Evolutionary conservation across 129 eudicot species (phyloP), one percentile per base, ranked within the genome.

Genomic region (Daucus carota): DNA sequence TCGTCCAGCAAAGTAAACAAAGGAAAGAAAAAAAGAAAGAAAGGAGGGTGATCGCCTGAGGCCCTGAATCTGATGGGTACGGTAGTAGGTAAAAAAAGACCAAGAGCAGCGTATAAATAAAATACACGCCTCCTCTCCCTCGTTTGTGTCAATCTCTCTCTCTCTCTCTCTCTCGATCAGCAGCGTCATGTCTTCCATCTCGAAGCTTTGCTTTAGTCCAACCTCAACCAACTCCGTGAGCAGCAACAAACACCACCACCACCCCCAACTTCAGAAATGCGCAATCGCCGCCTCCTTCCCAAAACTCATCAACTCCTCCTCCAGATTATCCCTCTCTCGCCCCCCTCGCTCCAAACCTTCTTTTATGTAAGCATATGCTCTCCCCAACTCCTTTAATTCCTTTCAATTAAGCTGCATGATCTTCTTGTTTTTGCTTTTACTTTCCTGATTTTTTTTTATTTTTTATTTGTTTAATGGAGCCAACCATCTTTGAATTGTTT

Each of bases 131-230:
- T 24, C 65, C 57, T 48, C 29, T 50, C 28, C 60, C 29, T 57
- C 65, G 65, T 57, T 57, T 57, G 65, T 57, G 24, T 57, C 65
- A 22, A 52, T 54, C 31, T n/a, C 28, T 54, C 63, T n/a, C 13
- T 6, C 10, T 8, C 26, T 50, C 59, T 7, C 59, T 50, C 59
- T 18, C 57, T 48, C 57, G 7, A 20, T 48, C 57, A 4, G 5
- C 28, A 57, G 29, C 12, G 43, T 26, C 57, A 72, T 42, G 75
- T 43, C 57, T 81, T 87, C 92, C 54, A 83, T 89, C 68, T 87
- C 92, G 47, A 87, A 84, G 82, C 89, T 92, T 38, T 81, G 91
- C 15, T 57, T 57, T 0, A 62, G 81, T 38, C 48, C 82, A 42
- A 72, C 74, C 44, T 41, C 86, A 31, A 82, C 90, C 14, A 59